phyloP scores from a whole-genome alignment of 768 basidiomycete species.

The Tephrocybe sp. region DNA sequence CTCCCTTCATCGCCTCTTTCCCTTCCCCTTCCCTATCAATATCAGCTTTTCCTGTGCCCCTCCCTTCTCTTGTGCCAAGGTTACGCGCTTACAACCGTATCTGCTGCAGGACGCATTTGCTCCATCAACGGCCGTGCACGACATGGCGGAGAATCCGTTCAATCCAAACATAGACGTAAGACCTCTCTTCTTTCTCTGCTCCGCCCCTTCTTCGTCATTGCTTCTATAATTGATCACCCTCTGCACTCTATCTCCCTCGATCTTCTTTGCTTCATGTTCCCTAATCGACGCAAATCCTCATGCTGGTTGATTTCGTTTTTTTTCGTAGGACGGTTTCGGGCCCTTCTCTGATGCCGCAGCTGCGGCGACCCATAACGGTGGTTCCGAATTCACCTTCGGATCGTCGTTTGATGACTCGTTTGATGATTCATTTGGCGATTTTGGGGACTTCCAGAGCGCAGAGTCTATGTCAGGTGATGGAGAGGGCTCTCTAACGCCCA shows the following conservation, averaged over 20 bases:
- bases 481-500: conserved; percentile 53
- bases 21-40: not conserved
- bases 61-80: not conserved
- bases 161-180: conserved; percentile 53
- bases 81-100: not conserved
- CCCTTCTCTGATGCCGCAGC: conserved; percentile 74
- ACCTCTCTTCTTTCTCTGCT: conserved; percentile 1
- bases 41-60: not conserved
- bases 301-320: not conserved
- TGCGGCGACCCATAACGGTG: conserved; percentile 1
- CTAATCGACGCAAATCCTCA: conserved; percentile 1
- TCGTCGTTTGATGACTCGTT: conserved; percentile 67
- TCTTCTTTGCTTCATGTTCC: not conserved
- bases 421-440: conserved; percentile 74
- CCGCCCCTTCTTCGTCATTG: not conserved
- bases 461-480: conserved; percentile 16
- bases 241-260: not conserved
- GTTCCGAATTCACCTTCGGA: conserved; percentile 54
- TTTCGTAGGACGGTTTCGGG: conserved; percentile 64
- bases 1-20: not conserved
- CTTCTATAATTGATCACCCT: not conserved
- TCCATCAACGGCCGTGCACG: conserved; percentile 33
- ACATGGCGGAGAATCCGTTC: conserved; percentile 50
- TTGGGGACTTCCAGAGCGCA: conserved; percentile 73
- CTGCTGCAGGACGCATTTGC: conserved; percentile 52